Conservation (phyloP, 176 grass and related monocot genomes). For the Bromus sterilis region DNA sequence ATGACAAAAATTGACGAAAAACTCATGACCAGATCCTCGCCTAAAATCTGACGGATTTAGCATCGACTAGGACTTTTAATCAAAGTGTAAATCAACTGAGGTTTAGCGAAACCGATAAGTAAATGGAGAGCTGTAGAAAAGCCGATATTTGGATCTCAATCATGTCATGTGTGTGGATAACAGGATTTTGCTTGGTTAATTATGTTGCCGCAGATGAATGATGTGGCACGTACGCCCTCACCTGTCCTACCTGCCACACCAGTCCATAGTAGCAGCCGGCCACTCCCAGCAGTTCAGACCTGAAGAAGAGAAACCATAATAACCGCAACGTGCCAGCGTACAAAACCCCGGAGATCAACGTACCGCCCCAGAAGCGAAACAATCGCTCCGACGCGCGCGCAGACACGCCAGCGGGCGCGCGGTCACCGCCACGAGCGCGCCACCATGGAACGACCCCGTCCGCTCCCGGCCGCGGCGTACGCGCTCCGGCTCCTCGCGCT, state of each 20-base stretch:
- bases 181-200: too few relatives aligned
- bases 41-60: too few relatives aligned
- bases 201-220: neutral
- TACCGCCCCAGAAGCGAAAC: neutral
- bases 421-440: neutral
- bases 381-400: neutral
- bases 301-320: neutral
- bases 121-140: too few relatives aligned
- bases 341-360: neutral
- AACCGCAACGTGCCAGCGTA: neutral
- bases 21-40: too few relatives aligned
- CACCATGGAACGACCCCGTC: neutral
- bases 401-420: neutral
- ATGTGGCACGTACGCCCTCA: neutral
- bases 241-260: neutral
- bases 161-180: too few relatives aligned
- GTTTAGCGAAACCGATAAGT: too few relatives aligned
- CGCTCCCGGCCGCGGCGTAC: neutral
- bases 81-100: too few relatives aligned
- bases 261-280: neutral
- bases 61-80: too few relatives aligned
- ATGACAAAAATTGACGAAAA: too few relatives aligned
- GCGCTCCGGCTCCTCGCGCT: constrained; percentile 6
- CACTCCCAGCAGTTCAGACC: neutral
- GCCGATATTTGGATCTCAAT: too few relatives aligned